Conservation (phyloP, 352 stramenopile species). For the Hyaloperonospora arabidopsidis region DNA sequence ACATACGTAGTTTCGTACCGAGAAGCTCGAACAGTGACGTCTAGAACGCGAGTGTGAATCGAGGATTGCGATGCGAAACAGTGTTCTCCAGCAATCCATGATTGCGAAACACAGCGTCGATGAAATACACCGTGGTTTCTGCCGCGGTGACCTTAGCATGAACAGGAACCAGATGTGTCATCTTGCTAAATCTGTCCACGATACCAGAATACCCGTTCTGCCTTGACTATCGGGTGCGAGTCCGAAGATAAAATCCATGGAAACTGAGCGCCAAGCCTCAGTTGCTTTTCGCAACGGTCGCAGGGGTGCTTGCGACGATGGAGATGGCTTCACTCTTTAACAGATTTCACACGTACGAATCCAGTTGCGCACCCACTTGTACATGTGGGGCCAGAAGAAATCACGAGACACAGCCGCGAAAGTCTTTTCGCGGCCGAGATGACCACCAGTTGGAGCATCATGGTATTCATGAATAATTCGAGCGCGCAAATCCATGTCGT, state of each 20-base stretch:
- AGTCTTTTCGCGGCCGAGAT: too few species aligned
- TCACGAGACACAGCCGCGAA: too few species aligned
- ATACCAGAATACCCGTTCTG: not conserved
- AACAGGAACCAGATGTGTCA: not conserved
- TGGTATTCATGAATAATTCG: too few species aligned
- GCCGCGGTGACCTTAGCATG: not conserved
- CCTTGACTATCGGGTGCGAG: not conserved
- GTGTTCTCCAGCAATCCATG: not conserved
- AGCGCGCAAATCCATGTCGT: too few species aligned
- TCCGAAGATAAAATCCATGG: slow-evolving; percentile 4
- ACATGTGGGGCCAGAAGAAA: too few species aligned
- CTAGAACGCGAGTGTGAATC: not conserved
- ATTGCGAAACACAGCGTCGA: not conserved
- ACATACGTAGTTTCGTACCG: slow-evolving; percentile 1
- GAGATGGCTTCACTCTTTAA: too few species aligned
- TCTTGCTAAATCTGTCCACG: slow-evolving; percentile 3
- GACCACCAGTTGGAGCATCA: too few species aligned
- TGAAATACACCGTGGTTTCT: not conserved
- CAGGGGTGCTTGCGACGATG: too few species aligned
- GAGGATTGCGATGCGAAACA: not conserved
- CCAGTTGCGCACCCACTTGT: too few species aligned
- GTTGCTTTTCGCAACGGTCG: too few species aligned
- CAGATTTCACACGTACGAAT: too few species aligned
- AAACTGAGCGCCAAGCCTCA: slow-evolving; percentile 1
- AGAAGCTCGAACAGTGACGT: not conserved